Percentiles rank a stretch among this genome's conserved stretches.
Evolutionary conservation across 1,139 yeast genomes (phyloP).

Genomic region (Kodamaea anthophila): DNA sequence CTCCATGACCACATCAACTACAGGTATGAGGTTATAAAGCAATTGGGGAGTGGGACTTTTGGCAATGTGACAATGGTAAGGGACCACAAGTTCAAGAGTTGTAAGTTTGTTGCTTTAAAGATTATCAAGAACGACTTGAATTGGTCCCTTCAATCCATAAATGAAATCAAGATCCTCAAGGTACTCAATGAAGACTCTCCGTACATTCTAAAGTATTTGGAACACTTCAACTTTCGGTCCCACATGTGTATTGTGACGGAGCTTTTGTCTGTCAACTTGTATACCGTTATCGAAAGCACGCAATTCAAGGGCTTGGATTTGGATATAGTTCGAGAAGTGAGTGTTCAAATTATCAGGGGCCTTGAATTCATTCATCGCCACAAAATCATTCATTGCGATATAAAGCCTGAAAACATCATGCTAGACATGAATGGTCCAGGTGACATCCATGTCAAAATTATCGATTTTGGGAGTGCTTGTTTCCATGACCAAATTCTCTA

Average conservation of each 20-base stretch:
- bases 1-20: conserved; percentile 72
- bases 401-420: conserved; percentile 68
- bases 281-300: conserved; percentile 57
- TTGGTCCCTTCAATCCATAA: conserved; percentile 73
- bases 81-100: conserved; percentile 50
- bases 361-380: conserved; percentile 52
- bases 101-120: conserved; percentile 59
- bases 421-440: conserved; percentile 24
- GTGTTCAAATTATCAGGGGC: conserved; percentile 54
- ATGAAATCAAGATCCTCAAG: conserved; percentile 67
- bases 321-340: conserved; percentile 43
- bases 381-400: conserved; percentile 71
- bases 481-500: conserved; percentile 39
- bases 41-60: conserved; percentile 77
- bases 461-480: conserved; percentile 64
- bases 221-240: conserved; percentile 74
- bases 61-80: conserved; percentile 70
- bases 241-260: conserved; percentile 83
- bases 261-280: conserved; percentile 60
- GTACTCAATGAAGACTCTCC: conserved; percentile 22
- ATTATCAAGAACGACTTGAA: conserved; percentile 68
- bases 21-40: conserved; percentile 55
- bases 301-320: conserved; percentile 57
- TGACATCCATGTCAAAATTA: conserved; percentile 42
- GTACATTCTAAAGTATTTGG: conserved; percentile 46